Evolutionary conservation across 148 eudicot genomes (phyloP), one percentile per base, ranked within the genome.

Genomic region (Polygonum aviculare): DNA sequence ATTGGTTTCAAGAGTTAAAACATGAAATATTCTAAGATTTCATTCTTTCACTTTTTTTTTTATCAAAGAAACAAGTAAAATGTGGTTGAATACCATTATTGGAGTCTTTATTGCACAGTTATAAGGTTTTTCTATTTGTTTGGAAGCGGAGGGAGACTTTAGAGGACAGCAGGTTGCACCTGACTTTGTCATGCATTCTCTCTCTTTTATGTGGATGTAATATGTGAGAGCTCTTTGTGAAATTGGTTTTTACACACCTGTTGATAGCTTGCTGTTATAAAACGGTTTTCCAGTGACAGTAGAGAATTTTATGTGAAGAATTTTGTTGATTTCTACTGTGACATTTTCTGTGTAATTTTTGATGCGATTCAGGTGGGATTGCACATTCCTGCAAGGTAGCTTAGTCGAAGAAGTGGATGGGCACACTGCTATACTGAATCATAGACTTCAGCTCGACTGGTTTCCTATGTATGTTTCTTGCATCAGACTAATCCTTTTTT

Each of bases 351-450:
- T 72, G 65, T 52, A 54, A 69, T 57, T 31, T 40, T 44, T 15
- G n/a, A 48, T 44, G 16, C 75, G 77, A 35, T 82, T 79, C 85
- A 96, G 99, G 86, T 96, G 99, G 99, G 99, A 96, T 77, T 93
- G 95, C 83, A 87, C 89, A 83, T 96, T 96, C 85, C 99, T 87
- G 85, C 84, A 84, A 70, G 99, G 99, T 78, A 93, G 99, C 78
- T 79, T 96, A 85, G 99, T 96, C 74, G 98, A 96, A 85, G 99
- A 96, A 87, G 98, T 96, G 47, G 99, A 96, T 85, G 99, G 99
- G 77, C 99, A 96, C 83, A 96, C 99, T 36, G 98, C 99, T 62
- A 80, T 96, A 76, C 88, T 96, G 73, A 93, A 96, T 88, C 99
- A 93, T 80, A 85, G 89, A 74, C 93, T 96, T 81, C 96, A 81